These are phyloP conservation scores for Ophiocordyceps robertsii DNA, from an alignment of 2,329 filamentous ascomycete genomes.

Conservation along the genomic window DNA sequence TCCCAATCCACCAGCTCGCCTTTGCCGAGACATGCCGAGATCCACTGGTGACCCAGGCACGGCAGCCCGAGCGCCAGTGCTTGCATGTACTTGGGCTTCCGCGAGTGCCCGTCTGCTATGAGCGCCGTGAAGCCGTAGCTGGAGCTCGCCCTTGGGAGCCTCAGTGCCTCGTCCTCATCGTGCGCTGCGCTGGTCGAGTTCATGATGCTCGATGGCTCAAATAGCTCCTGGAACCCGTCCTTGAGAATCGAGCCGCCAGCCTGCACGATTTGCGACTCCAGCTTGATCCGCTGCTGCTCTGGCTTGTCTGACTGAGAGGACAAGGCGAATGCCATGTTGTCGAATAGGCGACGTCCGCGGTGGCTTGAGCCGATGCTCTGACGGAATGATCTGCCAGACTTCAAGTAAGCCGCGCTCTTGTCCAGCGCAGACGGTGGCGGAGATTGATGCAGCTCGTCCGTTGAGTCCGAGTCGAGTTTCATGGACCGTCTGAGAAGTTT, in stretches of 20 bases:
- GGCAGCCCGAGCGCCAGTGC: constrained; percentile 82
- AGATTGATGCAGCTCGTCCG: constrained; percentile 33
- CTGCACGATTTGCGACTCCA: constrained; percentile 50
- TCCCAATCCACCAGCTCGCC: constrained; percentile 56
- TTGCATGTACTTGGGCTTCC: constrained; percentile 87
- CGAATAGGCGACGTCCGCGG: constrained; percentile 40
- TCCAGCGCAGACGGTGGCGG: constrained; percentile 22
- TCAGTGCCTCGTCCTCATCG: constrained; percentile 25
- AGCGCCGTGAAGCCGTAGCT: constrained; percentile 67
- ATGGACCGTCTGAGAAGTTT: constrained; percentile 10
- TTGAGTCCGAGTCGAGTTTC: constrained; percentile 27
- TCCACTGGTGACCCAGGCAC: constrained; percentile 72
- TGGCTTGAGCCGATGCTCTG: constrained; percentile 13
- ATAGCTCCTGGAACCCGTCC: constrained; percentile 70
- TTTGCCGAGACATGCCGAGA: constrained; percentile 55
- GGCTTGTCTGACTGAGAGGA: constrained; percentile 45
- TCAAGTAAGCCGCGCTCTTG: constrained; percentile 19
- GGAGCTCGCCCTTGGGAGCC: constrained; percentile 36
- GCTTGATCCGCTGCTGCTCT: constrained; percentile 22
- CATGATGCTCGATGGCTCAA: constrained; percentile 35
- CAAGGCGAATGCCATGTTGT: constrained; percentile 77
- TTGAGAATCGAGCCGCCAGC: constrained; percentile 62
- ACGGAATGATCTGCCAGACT: constrained; percentile 12
- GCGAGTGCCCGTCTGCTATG: constrained; percentile 73
- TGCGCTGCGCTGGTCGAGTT: constrained; percentile 15